Percentiles rank a stretch among this genome's conserved stretches.
phyloP scores from a whole-genome alignment of 73 alveolate genomes.

The Paramecium caudatum region DNA sequence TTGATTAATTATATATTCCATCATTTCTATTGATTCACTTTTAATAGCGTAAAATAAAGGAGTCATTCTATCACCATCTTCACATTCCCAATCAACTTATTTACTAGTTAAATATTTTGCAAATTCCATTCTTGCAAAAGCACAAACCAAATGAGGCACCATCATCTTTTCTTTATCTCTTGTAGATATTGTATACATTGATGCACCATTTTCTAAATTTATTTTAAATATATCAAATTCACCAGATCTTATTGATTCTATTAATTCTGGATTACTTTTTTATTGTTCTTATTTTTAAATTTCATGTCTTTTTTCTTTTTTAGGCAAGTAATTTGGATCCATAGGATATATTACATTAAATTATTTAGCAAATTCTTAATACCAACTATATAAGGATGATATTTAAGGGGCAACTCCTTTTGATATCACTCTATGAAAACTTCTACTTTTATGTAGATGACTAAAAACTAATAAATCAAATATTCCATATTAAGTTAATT shows the following conservation, averaged over 20 bases:
- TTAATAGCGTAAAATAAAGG: constrained; percentile 70
- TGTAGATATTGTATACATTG: constrained; percentile 4
- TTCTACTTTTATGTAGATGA: constrained; percentile 43
- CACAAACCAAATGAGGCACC: constrained; percentile 53
- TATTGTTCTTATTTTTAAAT: neutral
- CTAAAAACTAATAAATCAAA: constrained; percentile 25
- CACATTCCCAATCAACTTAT: constrained; percentile 73
- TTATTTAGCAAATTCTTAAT: neutral
- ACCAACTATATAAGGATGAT: constrained; percentile 44
- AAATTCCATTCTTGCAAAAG: constrained; percentile 40
- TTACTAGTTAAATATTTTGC: constrained; percentile 23
- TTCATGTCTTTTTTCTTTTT: constrained; percentile 28
- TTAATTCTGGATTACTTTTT: constrained; percentile 31
- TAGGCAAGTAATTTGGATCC: constrained; percentile 46
- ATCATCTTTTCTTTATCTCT: constrained; percentile 14
- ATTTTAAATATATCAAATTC: neutral
- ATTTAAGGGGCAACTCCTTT: constrained; percentile 31
- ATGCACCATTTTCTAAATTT: neutral
- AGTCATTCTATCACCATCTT: constrained; percentile 73
- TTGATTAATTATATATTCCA: constrained; percentile 49
- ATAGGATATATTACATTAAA: neutral
- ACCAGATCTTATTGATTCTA: neutral
- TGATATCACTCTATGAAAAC: constrained; percentile 55
- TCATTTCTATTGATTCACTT: constrained; percentile 37
- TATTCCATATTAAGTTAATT: constrained; percentile 29